Base-by-base conservation (phyloP, 2,329 filamentous ascomycete genomes). In the Epichloe brachyelytri region DNA sequence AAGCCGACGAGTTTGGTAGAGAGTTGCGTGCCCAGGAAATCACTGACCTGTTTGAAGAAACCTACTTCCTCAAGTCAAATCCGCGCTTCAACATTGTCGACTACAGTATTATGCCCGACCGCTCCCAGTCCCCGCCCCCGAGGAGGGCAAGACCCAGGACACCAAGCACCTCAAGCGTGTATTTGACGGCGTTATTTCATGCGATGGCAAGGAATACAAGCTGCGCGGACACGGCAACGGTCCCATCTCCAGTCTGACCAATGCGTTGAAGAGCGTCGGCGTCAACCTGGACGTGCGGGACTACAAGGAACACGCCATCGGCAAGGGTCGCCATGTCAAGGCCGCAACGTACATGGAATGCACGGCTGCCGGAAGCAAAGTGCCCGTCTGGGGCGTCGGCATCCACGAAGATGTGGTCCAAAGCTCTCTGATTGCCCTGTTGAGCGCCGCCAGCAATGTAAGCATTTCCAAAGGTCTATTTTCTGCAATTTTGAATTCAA, bases 261-360 rank as follows among this genome's bases (percentile, higher is more conserved):
- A 88, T 60, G 91, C 90, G 15, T 76, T 98, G 43, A 79, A 80
- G 59, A 75, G 76, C 15, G 71, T 97, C 36, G 87, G 88, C 53
- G 84, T 97, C 56, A 84, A 94, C 62, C 74, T 97, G 22, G 91
- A 97, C 63, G 88, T 97, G 48, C 80, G 83, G 44, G 88, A 96
- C 66, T 97, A 97, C 75, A 95, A 94, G 74, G 93, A 97, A 68
- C 91, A 97, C 69, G 85, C 90, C 30, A 89, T 97, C 59, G 88
- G 88, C 57, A 75, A 77, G 48, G 88, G 87, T 54, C 79, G 82
- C 52, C 80, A 88, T 54, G 88, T 91, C 58, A 94, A 94, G 73
- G 91, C 91, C n/a, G 91, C 89, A 2, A 88, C 90, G 2, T 97
- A 94, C 65, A 95, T 97, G 56, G 87, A 96, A 68, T 95, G 89